These are phyloP conservation scores for Acorus calamus DNA, from an alignment of 106 monocot species.

Conservation along the genomic window DNA sequence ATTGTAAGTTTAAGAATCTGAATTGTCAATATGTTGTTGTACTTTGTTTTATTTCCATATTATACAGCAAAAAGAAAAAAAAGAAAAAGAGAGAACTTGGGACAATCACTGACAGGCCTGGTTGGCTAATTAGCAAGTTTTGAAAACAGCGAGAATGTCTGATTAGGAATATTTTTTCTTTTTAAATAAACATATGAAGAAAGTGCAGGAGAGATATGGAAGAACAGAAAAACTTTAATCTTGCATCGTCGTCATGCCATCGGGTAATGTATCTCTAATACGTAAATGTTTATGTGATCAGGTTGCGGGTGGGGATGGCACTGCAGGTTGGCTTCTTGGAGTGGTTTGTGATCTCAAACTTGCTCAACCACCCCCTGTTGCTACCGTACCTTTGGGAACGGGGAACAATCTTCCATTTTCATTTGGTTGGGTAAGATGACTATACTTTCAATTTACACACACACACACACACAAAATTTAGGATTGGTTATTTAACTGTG, in stretches of 20 bases:
- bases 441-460: background rate
- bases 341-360: conserved; percentile 93
- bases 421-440: conserved; percentile 84
- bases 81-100: no score
- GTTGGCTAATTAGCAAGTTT: no score
- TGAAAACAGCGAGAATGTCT: no score
- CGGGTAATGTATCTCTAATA: no score
- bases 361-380: conserved; percentile 64
- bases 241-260: no score
- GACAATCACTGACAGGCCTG: no score
- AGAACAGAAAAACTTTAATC: no score
- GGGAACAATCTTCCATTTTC: conserved; percentile 97
- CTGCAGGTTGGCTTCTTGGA: conserved; percentile 92
- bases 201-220: no score
- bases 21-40: background rate
- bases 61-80: background rate
- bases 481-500: no score
- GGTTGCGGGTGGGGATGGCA: conserved; percentile 99
- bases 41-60: background rate
- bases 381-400: conserved; percentile 89
- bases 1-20: conserved; percentile 56
- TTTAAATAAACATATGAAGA: no score
- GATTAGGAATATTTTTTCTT: no score
- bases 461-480: background rate
- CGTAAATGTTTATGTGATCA: conserved; percentile 10